Conservation (phyloP, 2,329 filamentous ascomycete species). For the Fusarium musae region DNA sequence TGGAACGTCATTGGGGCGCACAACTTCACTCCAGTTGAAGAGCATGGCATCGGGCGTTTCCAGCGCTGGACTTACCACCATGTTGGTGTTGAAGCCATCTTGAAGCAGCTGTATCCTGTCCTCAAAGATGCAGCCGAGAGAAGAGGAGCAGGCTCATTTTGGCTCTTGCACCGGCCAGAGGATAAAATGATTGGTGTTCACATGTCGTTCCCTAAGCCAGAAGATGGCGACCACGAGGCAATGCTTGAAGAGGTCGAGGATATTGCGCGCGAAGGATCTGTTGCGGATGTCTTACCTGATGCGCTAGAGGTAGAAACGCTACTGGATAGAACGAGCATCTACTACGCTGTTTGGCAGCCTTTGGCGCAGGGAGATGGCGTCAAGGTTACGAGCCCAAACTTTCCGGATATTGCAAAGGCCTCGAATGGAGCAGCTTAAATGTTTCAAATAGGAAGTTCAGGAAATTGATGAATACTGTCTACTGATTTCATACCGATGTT, state of each 20-base stretch:
- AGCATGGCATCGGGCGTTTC: conserved; percentile 28
- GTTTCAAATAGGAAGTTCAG: accelerated
- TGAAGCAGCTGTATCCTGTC: conserved; percentile 34
- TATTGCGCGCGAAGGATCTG: not conserved
- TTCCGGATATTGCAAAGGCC: conserved; percentile 2
- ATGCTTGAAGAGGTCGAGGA: not conserved
- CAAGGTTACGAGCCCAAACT: conserved; percentile 23
- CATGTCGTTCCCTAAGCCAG: conserved; percentile 18
- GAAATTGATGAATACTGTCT: not conserved
- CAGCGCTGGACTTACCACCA: conserved; percentile 35
- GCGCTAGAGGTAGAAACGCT: not conserved
- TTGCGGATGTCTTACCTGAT: conserved; percentile 23
- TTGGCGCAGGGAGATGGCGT: not conserved
- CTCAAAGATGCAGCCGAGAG: conserved; percentile 29
- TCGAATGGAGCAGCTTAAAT: not conserved
- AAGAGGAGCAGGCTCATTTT: conserved; percentile 26
- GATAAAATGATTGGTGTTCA: conserved; percentile 31
- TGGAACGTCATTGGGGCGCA: conserved; percentile 37
- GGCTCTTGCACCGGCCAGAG: conserved; percentile 26
- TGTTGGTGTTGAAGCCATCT: conserved; percentile 10
- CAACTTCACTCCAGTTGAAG: conserved; percentile 22
- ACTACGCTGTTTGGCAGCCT: conserved; percentile 32
- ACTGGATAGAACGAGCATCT: conserved; percentile 26
- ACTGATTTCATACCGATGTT: not conserved
- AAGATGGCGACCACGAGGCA: conserved; percentile 2